Percentiles rank a stretch among this genome's conserved stretches.
Evolutionary conservation across 1,284 basidiomycete species (phyloP).

Genomic region (Pseudozyma sp.): DNA sequence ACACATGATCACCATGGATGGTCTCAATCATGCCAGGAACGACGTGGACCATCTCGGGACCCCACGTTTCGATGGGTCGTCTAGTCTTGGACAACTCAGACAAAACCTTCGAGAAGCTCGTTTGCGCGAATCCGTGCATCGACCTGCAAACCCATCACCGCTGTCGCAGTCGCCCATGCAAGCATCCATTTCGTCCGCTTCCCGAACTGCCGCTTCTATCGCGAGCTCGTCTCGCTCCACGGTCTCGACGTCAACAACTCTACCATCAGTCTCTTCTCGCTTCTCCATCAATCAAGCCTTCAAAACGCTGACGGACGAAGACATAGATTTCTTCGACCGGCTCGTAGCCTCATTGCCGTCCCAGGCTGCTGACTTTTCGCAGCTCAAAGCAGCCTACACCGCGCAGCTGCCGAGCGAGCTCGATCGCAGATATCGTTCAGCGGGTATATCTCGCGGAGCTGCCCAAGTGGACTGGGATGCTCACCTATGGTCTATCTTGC

Average conservation of each 20-base stretch:
- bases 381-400: conserved; percentile 61
- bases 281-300: conserved; percentile 48
- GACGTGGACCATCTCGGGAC: background rate
- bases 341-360: conserved; percentile 46
- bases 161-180: conserved; percentile 43
- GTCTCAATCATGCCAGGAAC: background rate
- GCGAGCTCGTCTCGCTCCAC: conserved; percentile 33
- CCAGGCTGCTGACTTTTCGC: conserved; percentile 56
- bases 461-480: conserved; percentile 47
- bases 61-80: background rate
- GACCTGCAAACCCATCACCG: conserved; percentile 42
- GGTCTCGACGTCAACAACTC: conserved; percentile 31
- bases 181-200: conserved; percentile 46
- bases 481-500: conserved; percentile 62
- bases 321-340: conserved; percentile 61
- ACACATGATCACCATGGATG: conserved; percentile 6
- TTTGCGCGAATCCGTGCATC: conserved; percentile 26
- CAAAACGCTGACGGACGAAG: conserved; percentile 38
- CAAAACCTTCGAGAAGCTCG: conserved; percentile 20
- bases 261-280: conserved; percentile 30
- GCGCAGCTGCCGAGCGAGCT: conserved; percentile 26
- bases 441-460: background rate
- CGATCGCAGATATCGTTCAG: conserved; percentile 4
- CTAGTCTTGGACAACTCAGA: conserved; percentile 18
- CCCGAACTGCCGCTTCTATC: conserved; percentile 36